Base-by-base conservation (phyloP, 352 stramenopile species). In the Globisporangium cystogenes region DNA sequence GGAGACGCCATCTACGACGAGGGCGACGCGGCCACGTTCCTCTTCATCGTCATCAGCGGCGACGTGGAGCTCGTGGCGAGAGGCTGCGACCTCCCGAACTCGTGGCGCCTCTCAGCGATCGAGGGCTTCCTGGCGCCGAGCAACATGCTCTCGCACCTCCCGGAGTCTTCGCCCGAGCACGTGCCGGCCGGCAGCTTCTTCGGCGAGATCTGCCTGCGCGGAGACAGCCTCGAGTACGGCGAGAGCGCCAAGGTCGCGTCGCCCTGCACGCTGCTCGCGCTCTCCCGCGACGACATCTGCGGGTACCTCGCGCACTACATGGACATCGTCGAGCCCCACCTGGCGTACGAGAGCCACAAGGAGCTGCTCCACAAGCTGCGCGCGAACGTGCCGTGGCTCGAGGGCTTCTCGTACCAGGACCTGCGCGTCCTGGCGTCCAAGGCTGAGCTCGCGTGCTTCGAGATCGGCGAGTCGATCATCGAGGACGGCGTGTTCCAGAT, bases 281-380 rank as follows among this genome's bases (percentile, higher is more conserved):
- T 90, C 40, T 70, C 66, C 15, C 65, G 62, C 37, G 68, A 82
- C 12, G 74, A 87, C 53, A 39, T 90, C 7, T 76, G 64, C 42
- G 71, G 73, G 1, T 90, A 87, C 49, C 65, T 87, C 8, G 63
- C 65, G 14, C 68, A 74, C 51, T 87, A 90, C 51, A 78, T 90
- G 65, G 75, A 88, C 51, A 73, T 87, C 27, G 70, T 90, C 45
- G 65, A 57, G 4, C 67, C 76, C 21, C 76, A 90, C 31, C 45
- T 90, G n/a, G 57, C 50, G 10, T 75, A 84, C 44, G 74, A 85
- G 53, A 65, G 50, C 15, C 62, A 72, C 50, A 81, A 74, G 20
- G 72, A 87, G 50, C 39, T 83, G 10, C 65, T 90, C 12, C 56
- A 71, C 21, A 65, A 51, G 27, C 66, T 82, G 27, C 74, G 74